phyloP scores from a whole-genome alignment of 768 basidiomycete species.

The Guyanaporus albipodus region DNA sequence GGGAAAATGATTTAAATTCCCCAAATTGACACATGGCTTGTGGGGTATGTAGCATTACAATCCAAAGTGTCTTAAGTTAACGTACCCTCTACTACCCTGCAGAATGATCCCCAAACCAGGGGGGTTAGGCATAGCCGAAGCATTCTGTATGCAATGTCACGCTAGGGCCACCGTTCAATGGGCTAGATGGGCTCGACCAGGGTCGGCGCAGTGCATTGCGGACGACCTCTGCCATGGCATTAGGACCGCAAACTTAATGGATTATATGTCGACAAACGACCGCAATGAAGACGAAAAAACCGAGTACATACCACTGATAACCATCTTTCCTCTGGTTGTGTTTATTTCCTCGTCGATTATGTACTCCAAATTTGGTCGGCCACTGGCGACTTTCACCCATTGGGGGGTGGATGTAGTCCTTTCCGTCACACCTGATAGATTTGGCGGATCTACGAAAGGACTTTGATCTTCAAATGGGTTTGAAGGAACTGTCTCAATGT shows the following conservation, averaged over 20 bases:
- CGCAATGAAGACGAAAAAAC: neutral
- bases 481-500: conserved; percentile 2
- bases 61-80: too few species aligned
- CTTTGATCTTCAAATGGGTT: neutral
- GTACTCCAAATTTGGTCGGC: conserved; percentile 39
- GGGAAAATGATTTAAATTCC: too few species aligned
- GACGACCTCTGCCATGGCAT: conserved; percentile 33
- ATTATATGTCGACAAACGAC: neutral
- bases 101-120: neutral
- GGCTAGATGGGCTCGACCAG: conserved; percentile 21
- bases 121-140: conserved; percentile 32
- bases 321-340: conserved; percentile 31
- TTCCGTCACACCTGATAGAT: neutral
- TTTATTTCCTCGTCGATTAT: conserved; percentile 36
- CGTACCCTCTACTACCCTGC: too few species aligned
- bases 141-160: conserved; percentile 32
- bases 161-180: conserved; percentile 32
- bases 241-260: conserved; percentile 36
- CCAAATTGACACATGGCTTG: too few species aligned
- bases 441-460: neutral
- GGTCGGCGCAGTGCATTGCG: conserved; percentile 35
- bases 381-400: conserved; percentile 27
- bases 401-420: neutral
- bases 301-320: conserved; percentile 39
- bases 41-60: too few species aligned